These are phyloP conservation scores for Gossypium longicalyx DNA, from an alignment of 345 rosid species.

Conservation along the genomic window DNA sequence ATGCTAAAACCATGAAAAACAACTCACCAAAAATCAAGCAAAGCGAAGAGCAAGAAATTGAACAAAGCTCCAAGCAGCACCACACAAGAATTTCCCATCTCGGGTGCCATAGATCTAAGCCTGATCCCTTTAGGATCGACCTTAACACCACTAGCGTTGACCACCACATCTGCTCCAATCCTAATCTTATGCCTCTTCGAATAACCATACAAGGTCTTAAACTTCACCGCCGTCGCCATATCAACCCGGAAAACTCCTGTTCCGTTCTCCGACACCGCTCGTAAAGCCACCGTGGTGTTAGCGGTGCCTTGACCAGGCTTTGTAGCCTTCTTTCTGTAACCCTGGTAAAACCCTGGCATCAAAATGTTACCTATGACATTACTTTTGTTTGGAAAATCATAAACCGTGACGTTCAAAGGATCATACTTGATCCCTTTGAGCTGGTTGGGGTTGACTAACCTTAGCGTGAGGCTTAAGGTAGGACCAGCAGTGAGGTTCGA, in stretches of 20 bases:
- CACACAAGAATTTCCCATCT: conserved; percentile 13
- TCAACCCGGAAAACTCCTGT: conserved; percentile 51
- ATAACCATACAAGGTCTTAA: conserved; percentile 50
- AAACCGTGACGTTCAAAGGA: conserved; percentile 29
- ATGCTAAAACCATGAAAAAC: neutral
- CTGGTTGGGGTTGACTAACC: conserved; percentile 56
- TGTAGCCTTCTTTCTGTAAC: conserved; percentile 25
- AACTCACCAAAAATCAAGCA: conserved; percentile 22
- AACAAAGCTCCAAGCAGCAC: conserved; percentile 9
- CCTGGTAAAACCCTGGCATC: conserved; percentile 14
- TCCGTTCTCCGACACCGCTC: conserved; percentile 33
- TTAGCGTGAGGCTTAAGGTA: conserved; percentile 43
- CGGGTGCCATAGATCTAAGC: conserved; percentile 42
- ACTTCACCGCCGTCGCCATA: conserved; percentile 58
- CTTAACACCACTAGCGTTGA: conserved; percentile 37
- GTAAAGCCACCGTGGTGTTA: conserved; percentile 26
- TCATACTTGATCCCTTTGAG: conserved; percentile 72
- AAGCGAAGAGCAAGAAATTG: conserved; percentile 20
- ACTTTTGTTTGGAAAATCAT: neutral
- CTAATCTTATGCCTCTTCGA: conserved; percentile 43
- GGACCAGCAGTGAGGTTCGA: conserved; percentile 19
- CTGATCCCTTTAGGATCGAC: conserved; percentile 28
- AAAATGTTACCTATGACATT: neutral
- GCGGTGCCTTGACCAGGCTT: conserved; percentile 25
- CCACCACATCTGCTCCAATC: conserved; percentile 48